Conservation (phyloP, 2,329 filamentous ascomycete species). For the Dothistroma pini region DNA sequence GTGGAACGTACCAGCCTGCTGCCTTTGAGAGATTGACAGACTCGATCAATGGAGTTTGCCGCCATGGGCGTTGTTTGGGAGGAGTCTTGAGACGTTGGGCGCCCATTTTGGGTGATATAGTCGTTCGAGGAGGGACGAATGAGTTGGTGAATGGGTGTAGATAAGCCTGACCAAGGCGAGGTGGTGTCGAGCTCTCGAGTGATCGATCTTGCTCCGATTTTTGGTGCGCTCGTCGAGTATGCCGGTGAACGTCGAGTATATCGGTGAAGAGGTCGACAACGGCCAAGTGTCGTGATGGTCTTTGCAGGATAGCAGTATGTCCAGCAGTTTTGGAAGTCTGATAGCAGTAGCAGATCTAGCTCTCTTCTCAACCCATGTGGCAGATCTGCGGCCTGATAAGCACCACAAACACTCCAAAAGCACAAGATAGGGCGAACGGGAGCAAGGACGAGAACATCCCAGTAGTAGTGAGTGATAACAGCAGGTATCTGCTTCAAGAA, state of each 20-base stretch:
- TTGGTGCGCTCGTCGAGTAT: neutral
- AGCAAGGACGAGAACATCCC: neutral
- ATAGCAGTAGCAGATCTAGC: neutral
- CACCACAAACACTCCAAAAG: neutral
- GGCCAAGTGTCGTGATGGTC: neutral
- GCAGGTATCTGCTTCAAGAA: too few relatives aligned
- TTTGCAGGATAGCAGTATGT: neutral
- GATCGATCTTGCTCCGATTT: neutral
- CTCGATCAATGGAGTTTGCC: constrained; percentile 66
- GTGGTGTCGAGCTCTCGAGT: neutral
- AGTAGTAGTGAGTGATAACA: neutral
- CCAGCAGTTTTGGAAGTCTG: neutral
- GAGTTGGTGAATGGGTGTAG: neutral
- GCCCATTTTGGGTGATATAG: neutral
- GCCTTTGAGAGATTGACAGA: constrained; percentile 63
- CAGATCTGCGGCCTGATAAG: constrained; percentile 1
- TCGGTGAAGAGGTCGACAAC: neutral
- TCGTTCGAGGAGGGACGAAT: neutral
- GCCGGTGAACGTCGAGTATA: neutral
- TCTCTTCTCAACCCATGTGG: neutral
- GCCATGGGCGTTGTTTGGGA: constrained; percentile 52
- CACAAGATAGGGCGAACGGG: constrained; percentile 4
- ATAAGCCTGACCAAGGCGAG: neutral
- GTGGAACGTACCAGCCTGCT: constrained; percentile 63
- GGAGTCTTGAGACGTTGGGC: constrained; percentile 1